phyloP scores from a whole-genome alignment of 2,329 filamentous ascomycete genomes.

The Lachnellula arida region DNA sequence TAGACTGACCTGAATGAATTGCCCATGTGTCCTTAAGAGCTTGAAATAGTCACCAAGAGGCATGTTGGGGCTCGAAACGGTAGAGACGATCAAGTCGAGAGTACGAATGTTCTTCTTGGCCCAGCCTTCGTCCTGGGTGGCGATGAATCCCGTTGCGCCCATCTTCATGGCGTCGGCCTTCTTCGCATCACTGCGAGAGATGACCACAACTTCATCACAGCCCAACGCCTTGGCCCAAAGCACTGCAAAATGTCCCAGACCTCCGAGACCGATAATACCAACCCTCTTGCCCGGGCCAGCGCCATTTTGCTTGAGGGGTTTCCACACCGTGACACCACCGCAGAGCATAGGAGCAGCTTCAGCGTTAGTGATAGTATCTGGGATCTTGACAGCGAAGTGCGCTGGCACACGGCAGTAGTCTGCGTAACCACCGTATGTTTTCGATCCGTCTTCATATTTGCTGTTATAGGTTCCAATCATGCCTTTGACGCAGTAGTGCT shows the following conservation, averaged over 20 bases:
- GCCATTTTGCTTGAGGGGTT: constrained; percentile 61
- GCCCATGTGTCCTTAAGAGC: constrained; percentile 54
- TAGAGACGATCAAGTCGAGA: constrained; percentile 56
- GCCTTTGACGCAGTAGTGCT: constrained; percentile 19
- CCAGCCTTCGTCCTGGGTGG: constrained; percentile 57
- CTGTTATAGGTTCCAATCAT: constrained; percentile 43
- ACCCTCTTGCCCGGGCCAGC: constrained; percentile 67
- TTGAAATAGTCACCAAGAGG: constrained; percentile 57
- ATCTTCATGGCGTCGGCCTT: constrained; percentile 55
- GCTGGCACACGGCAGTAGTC: constrained; percentile 46
- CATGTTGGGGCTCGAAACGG: constrained; percentile 54
- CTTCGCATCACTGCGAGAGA: constrained; percentile 57
- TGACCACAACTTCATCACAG: constrained; percentile 59
- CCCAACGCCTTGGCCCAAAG: constrained; percentile 67
- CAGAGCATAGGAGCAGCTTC: constrained; percentile 67
- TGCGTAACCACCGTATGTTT: constrained; percentile 50
- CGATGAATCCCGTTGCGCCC: constrained; percentile 53
- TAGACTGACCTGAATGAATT: constrained; percentile 49
- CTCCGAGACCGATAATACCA: constrained; percentile 68
- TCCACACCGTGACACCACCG: constrained; percentile 70
- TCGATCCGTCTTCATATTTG: constrained; percentile 29
- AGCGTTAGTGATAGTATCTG: constrained; percentile 45
- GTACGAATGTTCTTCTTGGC: constrained; percentile 45
- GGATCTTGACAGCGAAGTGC: constrained; percentile 58
- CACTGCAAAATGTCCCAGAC: constrained; percentile 68